These are phyloP conservation scores for Puccinia triticina DNA, from an alignment of 1,284 basidiomycete genomes.

Conservation along the genomic window DNA sequence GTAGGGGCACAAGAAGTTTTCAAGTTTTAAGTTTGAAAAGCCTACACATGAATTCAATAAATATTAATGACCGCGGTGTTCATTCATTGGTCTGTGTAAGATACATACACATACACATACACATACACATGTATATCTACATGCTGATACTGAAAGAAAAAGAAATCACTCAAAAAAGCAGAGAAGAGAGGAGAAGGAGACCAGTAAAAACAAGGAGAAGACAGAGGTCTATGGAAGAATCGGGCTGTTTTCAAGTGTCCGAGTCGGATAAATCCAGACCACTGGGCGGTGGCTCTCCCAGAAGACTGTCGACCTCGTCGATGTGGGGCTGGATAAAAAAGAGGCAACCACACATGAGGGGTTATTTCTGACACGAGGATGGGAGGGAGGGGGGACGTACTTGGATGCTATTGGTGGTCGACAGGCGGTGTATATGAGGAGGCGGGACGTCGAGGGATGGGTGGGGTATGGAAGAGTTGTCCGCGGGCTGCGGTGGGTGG, in stretches of 20 bases:
- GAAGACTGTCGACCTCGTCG: constrained; percentile 25
- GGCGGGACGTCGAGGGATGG: not conserved
- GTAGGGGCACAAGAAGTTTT: too few species aligned
- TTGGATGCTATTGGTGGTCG: not conserved
- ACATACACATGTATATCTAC: not conserved
- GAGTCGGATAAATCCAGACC: constrained; percentile 34
- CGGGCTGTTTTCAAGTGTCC: constrained; percentile 5
- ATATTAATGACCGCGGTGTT: not conserved
- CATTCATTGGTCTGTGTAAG: not conserved
- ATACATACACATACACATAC: not conserved
- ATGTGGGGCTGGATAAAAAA: not conserved
- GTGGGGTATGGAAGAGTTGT: not conserved
- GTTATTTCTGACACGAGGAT: not conserved
- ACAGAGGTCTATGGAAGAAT: not conserved
- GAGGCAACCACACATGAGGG: not conserved
- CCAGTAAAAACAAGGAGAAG: not conserved
- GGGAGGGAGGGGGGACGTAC: not conserved
- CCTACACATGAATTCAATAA: not conserved
- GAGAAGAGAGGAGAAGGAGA: not conserved
- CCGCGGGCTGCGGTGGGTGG: too few species aligned
- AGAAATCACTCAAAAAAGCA: not conserved
- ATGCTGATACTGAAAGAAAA: not conserved
- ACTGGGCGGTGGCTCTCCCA: not conserved
- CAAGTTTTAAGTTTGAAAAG: too few species aligned
- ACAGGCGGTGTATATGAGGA: not conserved